Conservation (phyloP, 2,329 filamentous ascomycete species). For the Calonectria fujianensis region DNA sequence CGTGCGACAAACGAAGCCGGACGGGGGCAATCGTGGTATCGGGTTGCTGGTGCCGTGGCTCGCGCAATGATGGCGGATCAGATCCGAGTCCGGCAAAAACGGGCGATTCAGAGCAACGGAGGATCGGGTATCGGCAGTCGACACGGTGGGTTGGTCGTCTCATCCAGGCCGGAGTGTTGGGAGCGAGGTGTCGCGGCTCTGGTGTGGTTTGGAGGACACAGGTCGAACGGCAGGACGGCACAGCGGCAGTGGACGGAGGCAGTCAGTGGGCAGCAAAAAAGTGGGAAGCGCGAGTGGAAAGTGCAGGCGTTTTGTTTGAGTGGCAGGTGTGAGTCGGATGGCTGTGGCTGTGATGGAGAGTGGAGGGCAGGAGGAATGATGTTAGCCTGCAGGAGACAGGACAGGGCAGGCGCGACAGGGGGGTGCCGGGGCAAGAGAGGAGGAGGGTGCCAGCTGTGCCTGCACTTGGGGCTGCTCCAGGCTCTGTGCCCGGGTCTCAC, state of each 20-base stretch:
- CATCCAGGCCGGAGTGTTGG: conserved; percentile 28
- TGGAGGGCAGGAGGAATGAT: conserved; percentile 34
- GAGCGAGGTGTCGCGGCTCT: conserved; percentile 28
- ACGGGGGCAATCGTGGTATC: conserved; percentile 12
- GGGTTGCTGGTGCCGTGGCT: conserved; percentile 35
- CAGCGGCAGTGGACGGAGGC: conserved; percentile 8
- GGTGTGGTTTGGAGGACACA: conserved; percentile 20
- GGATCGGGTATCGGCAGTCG: conserved; percentile 40
- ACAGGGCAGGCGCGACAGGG: conserved; percentile 29
- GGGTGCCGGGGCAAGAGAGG: conserved; percentile 4
- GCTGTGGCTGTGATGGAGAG: conserved; percentile 21
- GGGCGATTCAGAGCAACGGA: conserved; percentile 23
- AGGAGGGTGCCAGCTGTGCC: conserved; percentile 15
- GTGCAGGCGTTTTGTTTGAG: conserved; percentile 26
- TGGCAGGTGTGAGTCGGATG: conserved; percentile 24
- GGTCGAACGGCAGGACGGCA: conserved; percentile 35
- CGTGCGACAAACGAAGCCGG: conserved; percentile 4
- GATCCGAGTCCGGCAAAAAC: conserved; percentile 31
- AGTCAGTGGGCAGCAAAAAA: conserved; percentile 23
- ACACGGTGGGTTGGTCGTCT: conserved; percentile 31
- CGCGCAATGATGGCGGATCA: conserved; percentile 34
- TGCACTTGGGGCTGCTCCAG: neutral
- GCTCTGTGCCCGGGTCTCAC: conserved; percentile 1
- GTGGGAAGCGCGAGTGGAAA: conserved; percentile 30
- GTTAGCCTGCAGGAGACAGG: conserved; percentile 32